These are phyloP conservation scores for Phytophthora pini DNA, from an alignment of 352 stramenopile species.

Conservation along the genomic window DNA sequence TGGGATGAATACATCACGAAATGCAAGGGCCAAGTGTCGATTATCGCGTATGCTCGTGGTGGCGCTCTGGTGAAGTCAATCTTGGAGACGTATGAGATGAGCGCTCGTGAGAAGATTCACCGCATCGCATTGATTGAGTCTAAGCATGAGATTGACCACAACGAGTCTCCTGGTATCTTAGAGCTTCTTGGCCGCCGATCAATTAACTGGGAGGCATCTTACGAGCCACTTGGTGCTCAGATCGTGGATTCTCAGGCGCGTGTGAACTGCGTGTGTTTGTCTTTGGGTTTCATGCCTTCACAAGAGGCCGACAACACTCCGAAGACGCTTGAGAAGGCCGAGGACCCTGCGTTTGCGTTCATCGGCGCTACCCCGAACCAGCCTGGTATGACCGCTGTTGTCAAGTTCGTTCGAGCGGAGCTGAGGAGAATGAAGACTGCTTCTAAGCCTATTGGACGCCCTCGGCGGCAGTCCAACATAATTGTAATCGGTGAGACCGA, in stretches of 20 bases:
- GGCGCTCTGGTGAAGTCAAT: conserved; percentile 87
- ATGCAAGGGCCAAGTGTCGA: conserved; percentile 86
- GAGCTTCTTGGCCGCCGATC: conserved; percentile 85
- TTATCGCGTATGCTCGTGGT: conserved; percentile 85
- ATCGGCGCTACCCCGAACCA: conserved; percentile 77
- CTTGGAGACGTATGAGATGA: conserved; percentile 79
- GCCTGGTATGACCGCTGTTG: conserved; percentile 87
- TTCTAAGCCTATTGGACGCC: conserved; percentile 34
- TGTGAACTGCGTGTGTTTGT: conserved; percentile 88
- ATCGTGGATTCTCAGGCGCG: conserved; percentile 88
- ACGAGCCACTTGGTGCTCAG: conserved; percentile 81
- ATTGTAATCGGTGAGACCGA: conserved; percentile 88
- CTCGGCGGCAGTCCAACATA: conserved; percentile 84
- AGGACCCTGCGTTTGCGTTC: conserved; percentile 86
- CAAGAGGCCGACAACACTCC: conserved; percentile 72
- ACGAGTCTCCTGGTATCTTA: conserved; percentile 75
- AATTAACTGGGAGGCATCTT: conserved; percentile 91
- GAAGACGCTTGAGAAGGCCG: conserved; percentile 78
- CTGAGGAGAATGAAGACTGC: conserved; percentile 57
- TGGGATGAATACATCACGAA: conserved; percentile 86
- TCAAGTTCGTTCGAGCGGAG: conserved; percentile 77
- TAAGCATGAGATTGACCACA: conserved; percentile 89
- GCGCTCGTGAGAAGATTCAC: conserved; percentile 79
- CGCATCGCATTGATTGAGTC: conserved; percentile 88
- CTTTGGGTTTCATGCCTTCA: conserved; percentile 79